These are phyloP conservation scores for Gossypium gossypioides DNA, from an alignment of 441 rosid genomes.

Conservation along the genomic window DNA sequence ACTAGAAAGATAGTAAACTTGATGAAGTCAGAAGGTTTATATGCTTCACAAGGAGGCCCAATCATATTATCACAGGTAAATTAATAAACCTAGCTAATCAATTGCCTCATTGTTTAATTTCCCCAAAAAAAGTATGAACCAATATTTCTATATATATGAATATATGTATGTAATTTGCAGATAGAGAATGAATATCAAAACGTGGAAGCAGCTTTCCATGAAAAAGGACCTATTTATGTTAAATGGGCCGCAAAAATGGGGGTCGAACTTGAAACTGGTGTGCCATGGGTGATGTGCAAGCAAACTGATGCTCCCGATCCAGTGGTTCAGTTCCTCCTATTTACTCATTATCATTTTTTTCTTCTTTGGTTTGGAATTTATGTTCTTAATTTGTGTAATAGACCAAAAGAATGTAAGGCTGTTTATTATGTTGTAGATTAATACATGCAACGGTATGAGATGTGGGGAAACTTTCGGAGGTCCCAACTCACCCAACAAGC, in stretches of 20 bases:
- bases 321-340: conserved; percentile 40
- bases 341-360: not conserved
- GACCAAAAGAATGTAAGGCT: not conserved
- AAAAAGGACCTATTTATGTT: conserved; percentile 44
- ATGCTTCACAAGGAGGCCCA: conserved; percentile 68
- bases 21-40: conserved; percentile 61
- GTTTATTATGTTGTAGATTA: conserved; percentile 28
- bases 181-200: conserved; percentile 65
- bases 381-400: not conserved
- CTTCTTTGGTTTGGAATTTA: not conserved
- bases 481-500: conserved; percentile 57
- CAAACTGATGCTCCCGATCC: conserved; percentile 68
- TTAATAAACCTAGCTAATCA: not conserved
- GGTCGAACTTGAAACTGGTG: conserved; percentile 46
- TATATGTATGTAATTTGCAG: conserved; percentile 16
- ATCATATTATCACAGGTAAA: conserved; percentile 60
- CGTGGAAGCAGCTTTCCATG: conserved; percentile 36
- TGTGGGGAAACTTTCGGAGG: conserved; percentile 63
- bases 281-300: conserved; percentile 77
- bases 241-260: conserved; percentile 62
- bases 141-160: not conserved
- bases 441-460: conserved; percentile 61
- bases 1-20: conserved; percentile 46
- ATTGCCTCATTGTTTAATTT: no score
- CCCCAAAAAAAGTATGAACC: no score